Evolutionary conservation across 257 asterid species (phyloP).

Genomic region (Rauvolfia tetraphylla): DNA sequence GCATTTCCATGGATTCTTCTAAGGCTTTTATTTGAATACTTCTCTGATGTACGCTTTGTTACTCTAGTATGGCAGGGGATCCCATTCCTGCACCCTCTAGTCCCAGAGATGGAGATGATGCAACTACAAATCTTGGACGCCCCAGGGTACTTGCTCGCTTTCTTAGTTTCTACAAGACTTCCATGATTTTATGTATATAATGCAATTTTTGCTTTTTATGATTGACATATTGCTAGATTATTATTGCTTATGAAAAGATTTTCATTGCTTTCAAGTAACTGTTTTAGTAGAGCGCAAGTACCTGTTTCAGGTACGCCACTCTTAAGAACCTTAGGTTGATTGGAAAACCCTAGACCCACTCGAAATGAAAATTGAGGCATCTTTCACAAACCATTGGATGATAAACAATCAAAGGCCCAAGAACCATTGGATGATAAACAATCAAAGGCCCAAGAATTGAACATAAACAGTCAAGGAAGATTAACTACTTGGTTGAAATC

Average conservation of each 20-base stretch:
- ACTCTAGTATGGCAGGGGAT: slow-evolving; percentile 90
- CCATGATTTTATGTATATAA: neutral
- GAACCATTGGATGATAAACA: too few relatives aligned
- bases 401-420: too few relatives aligned
- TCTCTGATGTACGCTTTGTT: slow-evolving; percentile 20
- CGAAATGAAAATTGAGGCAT: too few relatives aligned
- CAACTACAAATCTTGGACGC: slow-evolving; percentile 47
- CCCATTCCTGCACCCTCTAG: slow-evolving; percentile 79
- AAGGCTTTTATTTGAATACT: neutral
- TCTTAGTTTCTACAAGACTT: slow-evolving; percentile 5
- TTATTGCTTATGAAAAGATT: neutral
- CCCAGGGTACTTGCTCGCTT: slow-evolving; percentile 53
- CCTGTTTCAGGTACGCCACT: neutral
- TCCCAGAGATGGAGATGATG: slow-evolving; percentile 91
- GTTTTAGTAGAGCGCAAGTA: too few relatives aligned
- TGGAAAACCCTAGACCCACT: neutral
- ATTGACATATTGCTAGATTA: neutral
- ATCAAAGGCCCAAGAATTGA: too few relatives aligned
- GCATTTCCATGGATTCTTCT: neutral
- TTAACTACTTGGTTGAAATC: too few relatives aligned
- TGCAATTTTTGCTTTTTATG: neutral
- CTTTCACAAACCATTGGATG: too few relatives aligned
- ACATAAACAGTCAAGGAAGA: too few relatives aligned
- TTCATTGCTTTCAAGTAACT: neutral
- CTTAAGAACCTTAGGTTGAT: too few relatives aligned